Evolutionary conservation across 1,139 yeast genomes (phyloP).

Genomic region (Suhomyces guaymorum): DNA sequence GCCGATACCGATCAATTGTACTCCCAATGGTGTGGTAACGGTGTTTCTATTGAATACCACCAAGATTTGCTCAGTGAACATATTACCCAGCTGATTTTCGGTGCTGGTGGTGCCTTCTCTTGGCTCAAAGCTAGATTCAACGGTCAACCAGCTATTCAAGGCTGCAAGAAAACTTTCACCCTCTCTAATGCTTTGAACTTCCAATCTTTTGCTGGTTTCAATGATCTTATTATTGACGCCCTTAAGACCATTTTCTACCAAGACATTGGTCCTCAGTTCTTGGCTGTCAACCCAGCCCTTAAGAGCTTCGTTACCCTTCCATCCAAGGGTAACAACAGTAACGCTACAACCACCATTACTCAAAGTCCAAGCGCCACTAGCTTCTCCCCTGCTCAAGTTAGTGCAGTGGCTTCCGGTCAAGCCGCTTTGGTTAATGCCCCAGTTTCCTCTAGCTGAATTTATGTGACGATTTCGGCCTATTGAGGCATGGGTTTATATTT

Average conservation of each 20-base stretch:
- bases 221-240: not conserved
- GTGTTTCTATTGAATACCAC: conserved; percentile 9
- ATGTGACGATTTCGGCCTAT: no score
- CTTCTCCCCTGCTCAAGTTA: no score
- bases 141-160: not conserved
- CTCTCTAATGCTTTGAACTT: not conserved
- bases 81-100: conserved; percentile 14
- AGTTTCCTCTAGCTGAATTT: no score
- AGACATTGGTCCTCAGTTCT: not conserved
- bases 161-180: not conserved
- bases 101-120: conserved; percentile 17
- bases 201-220: not conserved
- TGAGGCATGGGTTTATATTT: no score
- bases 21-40: conserved; percentile 8
- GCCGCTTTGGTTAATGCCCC: no score
- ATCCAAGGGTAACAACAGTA: no score
- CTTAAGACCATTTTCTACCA: not conserved
- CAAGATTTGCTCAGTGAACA: conserved; percentile 14
- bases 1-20: conserved; percentile 9
- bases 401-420: no score
- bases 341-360: no score
- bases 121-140: conserved; percentile 14
- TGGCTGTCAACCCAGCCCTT: no score
- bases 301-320: no score
- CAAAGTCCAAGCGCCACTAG: no score